Evolutionary conservation across 176 grass and related monocot species (phyloP).

Genomic region (Musa schizocarpa): DNA sequence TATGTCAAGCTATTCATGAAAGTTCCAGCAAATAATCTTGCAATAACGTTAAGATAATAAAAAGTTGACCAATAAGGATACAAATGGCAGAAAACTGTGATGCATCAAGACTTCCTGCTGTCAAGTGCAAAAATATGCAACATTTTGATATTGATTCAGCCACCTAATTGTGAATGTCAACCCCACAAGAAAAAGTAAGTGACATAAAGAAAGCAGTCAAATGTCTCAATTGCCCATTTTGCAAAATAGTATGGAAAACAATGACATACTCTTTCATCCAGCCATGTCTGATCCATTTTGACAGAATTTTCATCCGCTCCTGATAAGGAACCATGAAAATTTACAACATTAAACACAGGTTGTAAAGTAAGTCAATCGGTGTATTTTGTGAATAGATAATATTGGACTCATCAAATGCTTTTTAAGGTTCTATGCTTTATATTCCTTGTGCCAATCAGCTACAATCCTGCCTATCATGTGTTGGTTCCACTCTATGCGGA

Average conservation of each 20-base stretch:
- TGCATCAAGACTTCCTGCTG: conserved; percentile 63
- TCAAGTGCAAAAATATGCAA: conserved; percentile 80
- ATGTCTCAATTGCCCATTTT: neutral
- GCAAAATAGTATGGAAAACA: neutral
- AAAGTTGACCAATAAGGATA: conserved; percentile 47
- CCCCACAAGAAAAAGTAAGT: conserved; percentile 3
- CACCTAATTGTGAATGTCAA: conserved; percentile 40
- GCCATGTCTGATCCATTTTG: conserved; percentile 57
- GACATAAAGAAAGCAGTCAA: neutral
- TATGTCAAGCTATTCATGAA: no score
- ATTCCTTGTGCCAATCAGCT: no score
- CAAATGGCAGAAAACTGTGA: conserved; percentile 98
- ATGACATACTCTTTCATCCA: conserved; percentile 50
- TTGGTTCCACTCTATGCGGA: no score
- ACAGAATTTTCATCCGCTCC: conserved; percentile 60
- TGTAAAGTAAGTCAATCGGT: neutral
- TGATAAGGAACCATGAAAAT: conserved; percentile 19
- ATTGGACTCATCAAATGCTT: no score
- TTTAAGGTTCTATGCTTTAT: no score
- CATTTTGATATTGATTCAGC: conserved; percentile 48
- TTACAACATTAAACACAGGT: conserved; percentile 13
- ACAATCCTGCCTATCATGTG: no score
- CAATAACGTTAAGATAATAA: neutral
- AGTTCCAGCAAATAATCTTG: conserved; percentile 2
- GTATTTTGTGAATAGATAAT: neutral